Conservation (phyloP, 2,329 filamentous ascomycete genomes). For the Pseudogymnoascus sp. region DNA sequence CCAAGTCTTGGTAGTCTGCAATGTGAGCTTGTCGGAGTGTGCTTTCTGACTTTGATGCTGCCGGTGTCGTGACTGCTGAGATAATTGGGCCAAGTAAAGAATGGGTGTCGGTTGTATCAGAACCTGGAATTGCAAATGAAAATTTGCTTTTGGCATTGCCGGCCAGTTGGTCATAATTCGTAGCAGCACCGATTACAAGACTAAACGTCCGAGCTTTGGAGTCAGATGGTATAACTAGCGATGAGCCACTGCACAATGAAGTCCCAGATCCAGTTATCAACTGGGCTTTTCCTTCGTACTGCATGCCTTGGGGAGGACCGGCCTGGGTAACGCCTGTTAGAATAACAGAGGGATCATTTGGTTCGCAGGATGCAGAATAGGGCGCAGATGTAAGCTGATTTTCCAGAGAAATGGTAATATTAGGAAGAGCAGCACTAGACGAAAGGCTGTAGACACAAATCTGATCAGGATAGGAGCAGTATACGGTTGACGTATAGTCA, state of each 20-base stretch:
- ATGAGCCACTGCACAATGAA: slow-evolving; percentile 17
- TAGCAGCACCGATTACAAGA: slow-evolving; percentile 39
- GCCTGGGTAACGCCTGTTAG: slow-evolving; percentile 34
- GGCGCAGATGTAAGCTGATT: slow-evolving; percentile 31
- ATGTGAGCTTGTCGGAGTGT: slow-evolving; percentile 32
- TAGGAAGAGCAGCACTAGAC: slow-evolving; percentile 30
- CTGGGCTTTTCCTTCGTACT: slow-evolving; percentile 34
- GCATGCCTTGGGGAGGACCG: slow-evolving; percentile 37
- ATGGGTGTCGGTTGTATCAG: slow-evolving; percentile 16
- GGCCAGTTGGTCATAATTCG: slow-evolving; percentile 44
- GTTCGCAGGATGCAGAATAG: neutral
- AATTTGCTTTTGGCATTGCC: slow-evolving; percentile 39
- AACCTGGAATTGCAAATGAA: neutral
- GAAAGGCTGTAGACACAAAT: slow-evolving; percentile 27
- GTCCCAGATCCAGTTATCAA: slow-evolving; percentile 19
- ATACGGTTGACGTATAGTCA: slow-evolving; percentile 31
- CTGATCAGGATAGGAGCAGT: slow-evolving; percentile 39
- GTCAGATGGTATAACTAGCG: slow-evolving; percentile 26
- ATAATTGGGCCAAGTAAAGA: slow-evolving; percentile 33
- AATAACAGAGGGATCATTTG: slow-evolving; percentile 21
- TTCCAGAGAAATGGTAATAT: slow-evolving; percentile 34
- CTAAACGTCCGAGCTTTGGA: slow-evolving; percentile 24
- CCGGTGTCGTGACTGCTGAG: slow-evolving; percentile 28
- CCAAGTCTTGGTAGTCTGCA: slow-evolving; percentile 35
- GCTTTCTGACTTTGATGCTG: slow-evolving; percentile 28